Conservation (phyloP, 257 asterid species). For the Apocynum venetum region DNA sequence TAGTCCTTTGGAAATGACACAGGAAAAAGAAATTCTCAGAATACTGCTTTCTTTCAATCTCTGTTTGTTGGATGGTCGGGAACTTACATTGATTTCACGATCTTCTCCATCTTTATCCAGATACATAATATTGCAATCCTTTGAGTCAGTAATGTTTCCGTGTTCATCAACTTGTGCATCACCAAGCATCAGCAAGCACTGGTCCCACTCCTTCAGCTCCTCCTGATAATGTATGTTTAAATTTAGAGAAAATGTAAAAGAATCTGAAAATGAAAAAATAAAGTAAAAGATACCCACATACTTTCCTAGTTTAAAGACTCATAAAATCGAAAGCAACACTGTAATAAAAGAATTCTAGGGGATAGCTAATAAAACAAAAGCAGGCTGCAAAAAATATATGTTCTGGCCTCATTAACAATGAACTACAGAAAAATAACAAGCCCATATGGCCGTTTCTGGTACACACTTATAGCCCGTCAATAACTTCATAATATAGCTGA, state of each 20-base stretch:
- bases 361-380: not conserved
- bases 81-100: conserved; percentile 92
- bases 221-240: conserved; percentile 41
- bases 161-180: conserved; percentile 92
- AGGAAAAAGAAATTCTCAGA: not conserved
- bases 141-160: conserved; percentile 78
- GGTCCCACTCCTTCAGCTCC: conserved; percentile 97
- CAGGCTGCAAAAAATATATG: not conserved
- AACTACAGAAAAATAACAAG: not conserved
- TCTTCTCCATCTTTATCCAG: conserved; percentile 95
- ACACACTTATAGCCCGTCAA: not conserved
- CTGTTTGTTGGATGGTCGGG: not conserved
- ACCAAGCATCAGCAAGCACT: conserved; percentile 88
- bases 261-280: not conserved
- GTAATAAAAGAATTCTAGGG: not conserved
- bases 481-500: not conserved
- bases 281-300: not conserved
- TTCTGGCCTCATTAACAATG: not conserved
- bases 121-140: conserved; percentile 70
- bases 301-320: not conserved
- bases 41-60: not conserved
- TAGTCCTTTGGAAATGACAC: not conserved
- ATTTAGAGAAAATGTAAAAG: not conserved
- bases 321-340: not conserved
- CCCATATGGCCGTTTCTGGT: not conserved